Conservation (phyloP, 768 basidiomycete genomes). For the Boletales sp. region DNA sequence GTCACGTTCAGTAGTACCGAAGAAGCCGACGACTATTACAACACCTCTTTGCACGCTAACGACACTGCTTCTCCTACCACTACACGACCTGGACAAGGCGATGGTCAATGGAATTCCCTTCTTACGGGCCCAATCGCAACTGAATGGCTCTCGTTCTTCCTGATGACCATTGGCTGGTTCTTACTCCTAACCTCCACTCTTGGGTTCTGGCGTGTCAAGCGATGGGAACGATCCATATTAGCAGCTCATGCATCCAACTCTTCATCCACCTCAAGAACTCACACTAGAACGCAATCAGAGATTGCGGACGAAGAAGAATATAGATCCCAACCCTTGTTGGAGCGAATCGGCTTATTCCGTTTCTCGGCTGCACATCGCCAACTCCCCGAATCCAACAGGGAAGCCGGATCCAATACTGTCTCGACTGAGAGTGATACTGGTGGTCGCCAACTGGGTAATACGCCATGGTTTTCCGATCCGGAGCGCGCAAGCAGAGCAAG, state of each 20-base stretch:
- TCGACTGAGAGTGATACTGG: slow-evolving; percentile 26
- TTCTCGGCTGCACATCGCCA: slow-evolving; percentile 4
- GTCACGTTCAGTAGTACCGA: slow-evolving; percentile 44
- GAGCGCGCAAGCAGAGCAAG: slow-evolving; percentile 41
- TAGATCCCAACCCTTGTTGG: slow-evolving; percentile 28
- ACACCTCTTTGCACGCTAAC: slow-evolving; percentile 24
- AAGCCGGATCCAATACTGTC: slow-evolving; percentile 6
- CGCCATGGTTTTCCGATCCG: slow-evolving; percentile 37
- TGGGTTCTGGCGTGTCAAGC: slow-evolving; percentile 86
- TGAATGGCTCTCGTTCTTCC: slow-evolving; percentile 92
- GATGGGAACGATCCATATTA: slow-evolving; percentile 79
- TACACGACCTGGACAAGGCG: slow-evolving; percentile 7
- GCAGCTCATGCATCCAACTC: slow-evolving; percentile 36
- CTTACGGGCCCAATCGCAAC: slow-evolving; percentile 66
- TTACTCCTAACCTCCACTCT: slow-evolving; percentile 87
- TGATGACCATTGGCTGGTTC: slow-evolving; percentile 93
- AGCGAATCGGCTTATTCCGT: slow-evolving; percentile 25
- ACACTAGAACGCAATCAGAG: slow-evolving; percentile 24
- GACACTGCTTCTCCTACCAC: slow-evolving; percentile 15
- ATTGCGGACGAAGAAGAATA: slow-evolving; percentile 24
- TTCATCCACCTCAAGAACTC: slow-evolving; percentile 37
- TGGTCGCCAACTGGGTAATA: slow-evolving; percentile 30
- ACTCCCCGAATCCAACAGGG: slow-evolving; percentile 8
- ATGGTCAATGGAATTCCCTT: slow-evolving; percentile 35
- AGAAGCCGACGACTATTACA: slow-evolving; percentile 45